A percentile compares a stretch with the other conserved stretches of the same genome.
Evolutionary conservation across 768 basidiomycete species (phyloP).

Genomic region (Macrolepiota albuminosa): DNA sequence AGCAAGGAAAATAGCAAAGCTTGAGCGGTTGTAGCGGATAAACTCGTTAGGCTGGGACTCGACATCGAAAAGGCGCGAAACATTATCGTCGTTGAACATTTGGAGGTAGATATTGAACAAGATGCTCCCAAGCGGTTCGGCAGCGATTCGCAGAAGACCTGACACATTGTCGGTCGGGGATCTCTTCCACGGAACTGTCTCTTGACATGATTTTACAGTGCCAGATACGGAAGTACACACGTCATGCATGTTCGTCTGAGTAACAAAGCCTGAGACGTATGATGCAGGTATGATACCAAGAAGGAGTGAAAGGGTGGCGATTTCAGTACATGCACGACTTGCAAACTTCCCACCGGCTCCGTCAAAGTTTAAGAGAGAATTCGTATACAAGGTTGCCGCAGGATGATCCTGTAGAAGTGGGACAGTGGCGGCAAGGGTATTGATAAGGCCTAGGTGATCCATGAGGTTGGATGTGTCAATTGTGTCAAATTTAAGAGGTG

Average conservation of each 20-base stretch:
- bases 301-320: conserved; percentile 35
- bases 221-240: conserved; percentile 10
- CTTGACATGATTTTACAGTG: background rate
- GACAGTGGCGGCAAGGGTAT: conserved; percentile 31
- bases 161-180: background rate
- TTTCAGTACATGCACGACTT: conserved; percentile 30
- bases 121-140: conserved; percentile 28
- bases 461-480: conserved; percentile 48
- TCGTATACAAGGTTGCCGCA: conserved; percentile 34
- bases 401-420: conserved; percentile 31
- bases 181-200: conserved; percentile 5
- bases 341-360: conserved; percentile 24
- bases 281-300: conserved; percentile 36
- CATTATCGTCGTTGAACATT: conserved; percentile 40
- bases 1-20: conserved; percentile 41
- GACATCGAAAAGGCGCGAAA: background rate
- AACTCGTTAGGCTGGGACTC: conserved; percentile 6
- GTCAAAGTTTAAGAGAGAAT: conserved; percentile 30
- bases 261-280: conserved; percentile 36
- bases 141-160: conserved; percentile 4
- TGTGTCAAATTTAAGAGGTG: conserved; percentile 36
- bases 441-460: conserved; percentile 45
- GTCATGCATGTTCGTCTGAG: conserved; percentile 38
- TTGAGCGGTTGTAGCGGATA: conserved; percentile 43
- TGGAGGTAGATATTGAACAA: conserved; percentile 38